Base-by-base conservation (phyloP, 257 asterid genomes). In the Solanum appendiculatum region DNA sequence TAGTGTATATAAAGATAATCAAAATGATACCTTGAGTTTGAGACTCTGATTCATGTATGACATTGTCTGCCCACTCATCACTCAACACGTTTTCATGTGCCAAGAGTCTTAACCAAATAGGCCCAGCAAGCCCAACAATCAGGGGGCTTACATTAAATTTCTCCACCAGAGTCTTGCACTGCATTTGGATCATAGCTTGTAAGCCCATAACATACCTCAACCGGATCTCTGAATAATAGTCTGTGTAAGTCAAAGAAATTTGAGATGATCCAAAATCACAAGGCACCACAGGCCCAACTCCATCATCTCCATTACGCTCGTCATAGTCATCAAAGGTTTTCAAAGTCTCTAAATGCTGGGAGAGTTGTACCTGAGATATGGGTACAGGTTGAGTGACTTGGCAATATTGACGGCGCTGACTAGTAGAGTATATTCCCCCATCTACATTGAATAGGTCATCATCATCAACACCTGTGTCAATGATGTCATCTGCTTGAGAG, bases 181-280 rank as follows among this genome's bases (percentile, higher is more conserved):
- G 99, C 91, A 93, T 77, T 89, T 96, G 98, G 85, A 96, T 90
- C 96, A 96, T 89, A 89, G 91, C 75, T 89, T 94, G 98, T 77
- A 95, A 66, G 27, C 98, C 99, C 36, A 36, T 80, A 89, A 92
- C 85, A 75, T 95, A 96, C 89, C 97, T 93, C 54, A 87, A 82
- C 88, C 96, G 93, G 69, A 94, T 91, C 85, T 85, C 92, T 10
- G 92, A 87, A 86, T 92, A 89, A 89, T 89, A 92, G 25, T 92
- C 96, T 10, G 90, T 94, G 42, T 90, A 92, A 78, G 87, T 90
- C 85, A 91, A 70, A 9, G 68, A 46, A 56, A 37, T 87, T 9
- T 60, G 87, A 48, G 85, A 42, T 12, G 93, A 86, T 33, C 93
- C 98, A 86, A 95, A 93, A 87, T 96, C 96, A n/a, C 82, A 88